Percentiles rank a stretch among this genome's conserved stretches.
Evolutionary conservation across 768 basidiomycete species (phyloP).

Genomic region (Tulasnella sp.): DNA sequence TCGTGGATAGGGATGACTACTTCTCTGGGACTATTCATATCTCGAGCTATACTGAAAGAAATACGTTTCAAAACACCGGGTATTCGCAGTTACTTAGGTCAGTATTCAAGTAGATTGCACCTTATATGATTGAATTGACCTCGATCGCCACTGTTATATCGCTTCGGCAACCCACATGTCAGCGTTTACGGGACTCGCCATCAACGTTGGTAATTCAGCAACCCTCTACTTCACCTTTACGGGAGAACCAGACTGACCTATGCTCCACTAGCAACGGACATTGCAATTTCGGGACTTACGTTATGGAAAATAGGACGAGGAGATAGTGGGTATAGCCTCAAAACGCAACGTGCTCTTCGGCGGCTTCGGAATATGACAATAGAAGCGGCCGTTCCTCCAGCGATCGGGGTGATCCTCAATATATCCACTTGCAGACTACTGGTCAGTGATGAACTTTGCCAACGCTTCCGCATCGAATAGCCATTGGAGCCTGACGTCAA

Average conservation of each 20-base stretch:
- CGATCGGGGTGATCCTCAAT: not conserved
- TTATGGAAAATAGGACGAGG: not conserved
- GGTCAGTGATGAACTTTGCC: not conserved
- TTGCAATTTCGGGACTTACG: slow-evolving; percentile 1
- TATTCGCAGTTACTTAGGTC: not conserved
- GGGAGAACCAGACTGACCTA: not conserved
- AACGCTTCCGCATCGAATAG: not conserved
- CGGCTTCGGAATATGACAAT: not conserved
- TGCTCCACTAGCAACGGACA: not conserved
- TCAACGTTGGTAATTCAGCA: not conserved
- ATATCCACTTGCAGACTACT: not conserved
- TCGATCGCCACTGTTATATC: no score
- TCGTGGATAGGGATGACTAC: not conserved
- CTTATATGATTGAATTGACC: not conserved
- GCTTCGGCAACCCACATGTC: not conserved
- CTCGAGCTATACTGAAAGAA: not conserved
- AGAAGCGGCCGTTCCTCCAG: slow-evolving; percentile 14
- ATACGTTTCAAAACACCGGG: not conserved
- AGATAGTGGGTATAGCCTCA: not conserved
- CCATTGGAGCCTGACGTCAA: not conserved
- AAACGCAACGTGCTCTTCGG: not conserved
- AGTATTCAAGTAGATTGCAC: not conserved
- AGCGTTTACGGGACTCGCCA: not conserved
- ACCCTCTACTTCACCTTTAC: not conserved
- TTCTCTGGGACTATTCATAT: not conserved